Evolutionary conservation across 106 monocot species (phyloP).

Genomic region (Hemerocallis citrina): DNA sequence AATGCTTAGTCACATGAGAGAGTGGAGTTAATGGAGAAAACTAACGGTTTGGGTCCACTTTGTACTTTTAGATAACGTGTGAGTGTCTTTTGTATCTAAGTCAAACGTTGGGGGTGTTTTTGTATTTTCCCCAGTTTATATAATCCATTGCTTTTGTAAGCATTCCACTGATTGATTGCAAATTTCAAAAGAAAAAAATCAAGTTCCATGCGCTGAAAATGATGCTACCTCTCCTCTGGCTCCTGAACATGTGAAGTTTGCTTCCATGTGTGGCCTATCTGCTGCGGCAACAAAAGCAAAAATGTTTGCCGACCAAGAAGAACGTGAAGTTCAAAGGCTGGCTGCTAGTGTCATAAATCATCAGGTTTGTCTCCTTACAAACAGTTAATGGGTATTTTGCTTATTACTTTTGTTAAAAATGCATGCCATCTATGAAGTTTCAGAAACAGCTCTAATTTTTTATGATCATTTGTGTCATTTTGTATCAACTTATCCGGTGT

Average conservation of each 20-base stretch:
- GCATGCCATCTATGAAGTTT: neutral
- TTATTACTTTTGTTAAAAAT: neutral
- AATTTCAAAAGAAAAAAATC: constrained; percentile 34
- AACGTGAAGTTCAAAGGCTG: constrained; percentile 93
- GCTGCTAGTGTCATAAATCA: constrained; percentile 76
- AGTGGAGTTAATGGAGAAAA: too few species aligned
- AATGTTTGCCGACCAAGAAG: constrained; percentile 95
- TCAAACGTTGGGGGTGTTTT: too few species aligned
- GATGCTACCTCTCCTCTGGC: constrained; percentile 26
- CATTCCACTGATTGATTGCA: too few species aligned
- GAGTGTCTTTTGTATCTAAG: too few species aligned
- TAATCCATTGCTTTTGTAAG: neutral
- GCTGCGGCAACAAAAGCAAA: constrained; percentile 90
- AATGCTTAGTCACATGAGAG: too few species aligned
- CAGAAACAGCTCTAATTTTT: too few species aligned
- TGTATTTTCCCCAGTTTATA: too few species aligned
- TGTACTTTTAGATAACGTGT: too few species aligned
- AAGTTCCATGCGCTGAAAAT: constrained; percentile 1
- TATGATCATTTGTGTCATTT: too few species aligned
- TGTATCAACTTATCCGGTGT: too few species aligned
- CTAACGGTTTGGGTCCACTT: too few species aligned
- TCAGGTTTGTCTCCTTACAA: constrained; percentile 45
- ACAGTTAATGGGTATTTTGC: neutral
- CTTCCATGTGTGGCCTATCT: constrained; percentile 73
- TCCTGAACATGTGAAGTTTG: constrained; percentile 53